Percentiles rank a stretch among this genome's conserved stretches.
Conservation (phyloP, 768 basidiomycete genomes). For the Auricularia sp. region DNA sequence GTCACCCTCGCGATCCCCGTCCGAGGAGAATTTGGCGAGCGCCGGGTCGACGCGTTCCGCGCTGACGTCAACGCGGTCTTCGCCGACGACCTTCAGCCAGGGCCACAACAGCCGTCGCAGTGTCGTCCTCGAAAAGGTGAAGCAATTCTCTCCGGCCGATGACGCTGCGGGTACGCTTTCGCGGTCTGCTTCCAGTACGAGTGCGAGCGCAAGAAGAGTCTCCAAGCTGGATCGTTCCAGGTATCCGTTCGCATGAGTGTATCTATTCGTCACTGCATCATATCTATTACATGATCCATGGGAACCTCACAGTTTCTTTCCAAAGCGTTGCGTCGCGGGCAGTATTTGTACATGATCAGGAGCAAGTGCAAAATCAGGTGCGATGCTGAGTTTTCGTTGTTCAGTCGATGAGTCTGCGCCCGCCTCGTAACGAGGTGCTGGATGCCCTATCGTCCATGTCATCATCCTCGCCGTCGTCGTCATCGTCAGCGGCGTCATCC, state of each 20-base stretch:
- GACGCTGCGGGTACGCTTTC: neutral
- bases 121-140: neutral
- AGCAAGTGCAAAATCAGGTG: neutral
- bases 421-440: neutral
- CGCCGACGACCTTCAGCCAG: neutral
- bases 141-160: neutral
- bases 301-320: neutral
- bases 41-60: neutral
- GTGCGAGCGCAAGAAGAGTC: constrained; percentile 7
- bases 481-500: neutral
- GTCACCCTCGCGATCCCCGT: too few species aligned
- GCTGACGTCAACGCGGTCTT: neutral
- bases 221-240: constrained; percentile 22
- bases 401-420: constrained; percentile 5
- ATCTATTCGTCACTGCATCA: neutral
- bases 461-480: constrained; percentile 8
- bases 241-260: constrained; percentile 17
- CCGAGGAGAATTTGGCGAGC: neutral
- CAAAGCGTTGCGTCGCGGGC: neutral
- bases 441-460: neutral
- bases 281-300: neutral
- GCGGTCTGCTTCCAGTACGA: constrained; percentile 10
- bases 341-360: neutral
- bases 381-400: neutral
- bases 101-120: neutral